Evolutionary conservation across 306 rosid genomes (phyloP), one percentile per base, ranked within the genome.

Genomic region (Leucaena leucocephala): DNA sequence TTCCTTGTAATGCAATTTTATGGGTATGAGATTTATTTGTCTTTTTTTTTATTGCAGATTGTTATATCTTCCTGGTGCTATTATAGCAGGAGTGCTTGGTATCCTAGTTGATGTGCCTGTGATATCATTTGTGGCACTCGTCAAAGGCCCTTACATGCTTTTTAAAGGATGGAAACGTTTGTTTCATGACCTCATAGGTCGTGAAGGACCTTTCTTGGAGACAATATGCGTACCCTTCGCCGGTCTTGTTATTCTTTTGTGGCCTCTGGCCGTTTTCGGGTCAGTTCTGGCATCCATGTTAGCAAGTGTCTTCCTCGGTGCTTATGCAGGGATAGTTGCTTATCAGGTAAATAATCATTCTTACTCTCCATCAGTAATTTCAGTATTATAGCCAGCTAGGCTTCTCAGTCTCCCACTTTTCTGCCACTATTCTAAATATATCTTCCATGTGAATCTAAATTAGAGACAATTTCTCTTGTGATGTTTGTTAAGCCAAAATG

Each of bases 171-270:
- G 98, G 98, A 86, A 89, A 38, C 91, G 98, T 76, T 86, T 96
- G 90, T 91, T 96, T 89, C 96, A 91, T 69, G 99, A 96, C 81
- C 99, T 96, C 69, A 78, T 96, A 36, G 99, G 99, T 59, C 98
- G 99, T 8, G 99, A 96, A 87, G 99, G 99, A 69, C 99, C 99
- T 78, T 96, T 96, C 96, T 85, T 93, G 87, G 99, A 96, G 84
- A 91, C 98, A 34, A 96, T 96, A 77, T 96, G 99, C 57, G 99
- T 96, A 45, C 99, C 99, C 57, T 88, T 96, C 77, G 99, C 99
- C 0, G 99, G 99, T 75, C 99, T 96, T 82, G 98, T 91, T 42
- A 89, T 96, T 76, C 86, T 96, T 68, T 78, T 96, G 82, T 96
- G 99, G 99, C 99, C 99, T 69, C 83, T 93, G 87, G 99, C 96